Evolutionary conservation across 176 grass and related monocot species (phyloP).

Genomic region (Cenchrus fungigraminus): DNA sequence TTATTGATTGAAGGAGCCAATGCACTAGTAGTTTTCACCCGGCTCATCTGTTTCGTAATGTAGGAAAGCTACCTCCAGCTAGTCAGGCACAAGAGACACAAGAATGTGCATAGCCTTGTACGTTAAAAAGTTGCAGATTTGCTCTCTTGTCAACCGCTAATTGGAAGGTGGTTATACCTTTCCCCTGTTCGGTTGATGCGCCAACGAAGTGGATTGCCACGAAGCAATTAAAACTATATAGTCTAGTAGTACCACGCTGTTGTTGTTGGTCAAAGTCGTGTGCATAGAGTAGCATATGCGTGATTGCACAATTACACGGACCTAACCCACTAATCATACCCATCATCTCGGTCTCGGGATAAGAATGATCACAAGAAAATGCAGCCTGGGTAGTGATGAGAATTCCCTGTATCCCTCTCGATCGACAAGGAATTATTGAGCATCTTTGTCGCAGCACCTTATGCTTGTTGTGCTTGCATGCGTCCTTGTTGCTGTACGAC

Average conservation of each 20-base stretch:
- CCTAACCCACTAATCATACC: constrained; percentile 41
- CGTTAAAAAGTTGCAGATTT: not conserved
- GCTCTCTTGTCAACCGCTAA: not conserved
- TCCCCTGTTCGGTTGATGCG: constrained; percentile 8
- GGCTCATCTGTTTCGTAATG: not conserved
- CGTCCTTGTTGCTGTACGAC: not conserved
- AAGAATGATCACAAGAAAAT: not conserved
- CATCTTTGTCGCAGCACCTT: constrained; percentile 33
- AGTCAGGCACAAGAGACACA: not conserved
- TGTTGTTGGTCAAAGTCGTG: constrained; percentile 41
- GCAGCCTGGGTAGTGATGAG: not conserved
- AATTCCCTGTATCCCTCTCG: not conserved
- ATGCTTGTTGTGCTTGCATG: not conserved
- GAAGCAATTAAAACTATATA: not conserved
- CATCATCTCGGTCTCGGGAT: not conserved
- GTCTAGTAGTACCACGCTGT: not conserved
- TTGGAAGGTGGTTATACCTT: constrained; percentile 21
- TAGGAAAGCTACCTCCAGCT: not conserved
- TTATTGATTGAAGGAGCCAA: constrained; percentile 23
- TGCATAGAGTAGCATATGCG: not conserved
- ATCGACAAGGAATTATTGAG: not conserved
- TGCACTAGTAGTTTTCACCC: too few relatives aligned
- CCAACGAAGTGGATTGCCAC: constrained; percentile 26
- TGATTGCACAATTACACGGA: constrained; percentile 47
- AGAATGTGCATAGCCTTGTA: not conserved